Evolutionary conservation across 2,329 filamentous ascomycete species (phyloP).

Genomic region (Penicillium vulpinum): DNA sequence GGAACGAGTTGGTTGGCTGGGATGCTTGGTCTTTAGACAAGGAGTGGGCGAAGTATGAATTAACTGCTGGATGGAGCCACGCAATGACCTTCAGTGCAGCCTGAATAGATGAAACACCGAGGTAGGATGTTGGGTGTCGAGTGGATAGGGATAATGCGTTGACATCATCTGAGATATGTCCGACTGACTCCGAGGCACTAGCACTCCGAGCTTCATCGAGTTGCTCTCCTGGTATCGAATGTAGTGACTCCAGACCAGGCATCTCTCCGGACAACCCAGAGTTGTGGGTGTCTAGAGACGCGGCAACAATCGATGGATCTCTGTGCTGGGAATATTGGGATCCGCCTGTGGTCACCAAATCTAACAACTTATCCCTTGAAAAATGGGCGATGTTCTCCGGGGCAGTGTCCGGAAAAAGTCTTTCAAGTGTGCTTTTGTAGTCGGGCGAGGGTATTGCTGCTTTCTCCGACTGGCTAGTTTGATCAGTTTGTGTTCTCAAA

Average conservation of each 20-base stretch:
- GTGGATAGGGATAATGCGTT: conserved; percentile 64
- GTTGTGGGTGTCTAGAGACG: conserved; percentile 40
- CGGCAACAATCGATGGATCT: conserved; percentile 43
- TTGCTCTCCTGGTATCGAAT: conserved; percentile 68
- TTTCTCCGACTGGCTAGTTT: conserved; percentile 12
- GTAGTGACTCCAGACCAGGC: conserved; percentile 57
- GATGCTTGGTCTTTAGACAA: conserved; percentile 15
- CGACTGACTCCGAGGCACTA: conserved; percentile 54
- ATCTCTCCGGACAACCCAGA: conserved; percentile 42
- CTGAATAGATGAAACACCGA: conserved; percentile 73
- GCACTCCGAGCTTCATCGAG: conserved; percentile 40
- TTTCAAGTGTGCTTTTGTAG: conserved; percentile 60
- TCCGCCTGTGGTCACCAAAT: conserved; percentile 45
- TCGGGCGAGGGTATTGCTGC: conserved; percentile 37
- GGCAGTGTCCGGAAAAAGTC: conserved; percentile 60
- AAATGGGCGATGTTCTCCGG: conserved; percentile 52
- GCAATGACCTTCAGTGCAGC: conserved; percentile 69
- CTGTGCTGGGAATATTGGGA: conserved; percentile 35
- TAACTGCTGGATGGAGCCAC: conserved; percentile 50
- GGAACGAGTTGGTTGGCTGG: conserved; percentile 22
- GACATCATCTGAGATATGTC: conserved; percentile 65
- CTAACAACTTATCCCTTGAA: conserved; percentile 59
- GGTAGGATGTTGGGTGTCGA: conserved; percentile 62
- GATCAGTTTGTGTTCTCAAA: background rate
- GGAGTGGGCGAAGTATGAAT: conserved; percentile 44